Percentiles rank a stretch among this genome's conserved stretches.
phyloP scores from a whole-genome alignment of 768 basidiomycete species.

The Lyophyllum shimeji region DNA sequence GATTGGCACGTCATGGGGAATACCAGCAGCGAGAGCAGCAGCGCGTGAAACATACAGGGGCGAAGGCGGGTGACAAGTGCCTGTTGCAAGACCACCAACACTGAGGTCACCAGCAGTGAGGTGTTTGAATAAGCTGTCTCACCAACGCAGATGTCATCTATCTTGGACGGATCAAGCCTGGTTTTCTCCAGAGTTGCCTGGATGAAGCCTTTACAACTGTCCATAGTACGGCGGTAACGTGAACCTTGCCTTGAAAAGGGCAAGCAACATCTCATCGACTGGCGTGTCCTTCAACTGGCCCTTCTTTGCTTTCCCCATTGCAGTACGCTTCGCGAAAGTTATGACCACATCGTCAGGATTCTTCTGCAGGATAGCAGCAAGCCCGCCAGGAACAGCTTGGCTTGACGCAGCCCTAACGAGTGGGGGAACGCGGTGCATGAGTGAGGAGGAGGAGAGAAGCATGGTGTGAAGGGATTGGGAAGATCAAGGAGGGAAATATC shows the following conservation, averaged over 20 bases:
- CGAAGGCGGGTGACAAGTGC: conserved; percentile 81
- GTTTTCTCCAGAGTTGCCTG: conserved; percentile 70
- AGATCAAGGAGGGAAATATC: background rate
- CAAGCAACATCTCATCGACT: conserved; percentile 84
- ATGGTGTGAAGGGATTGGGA: conserved; percentile 1
- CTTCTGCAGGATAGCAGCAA: conserved; percentile 55
- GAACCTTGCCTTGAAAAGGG: conserved; percentile 69
- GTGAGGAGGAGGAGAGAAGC: conserved; percentile 11
- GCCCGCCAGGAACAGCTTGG: conserved; percentile 40
- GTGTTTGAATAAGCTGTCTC: conserved; percentile 20
- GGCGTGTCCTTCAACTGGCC: conserved; percentile 76
- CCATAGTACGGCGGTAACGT: background rate
- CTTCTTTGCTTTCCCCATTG: conserved; percentile 74
- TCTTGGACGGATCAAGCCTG: conserved; percentile 63
- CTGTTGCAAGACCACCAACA: conserved; percentile 32
- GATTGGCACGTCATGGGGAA: conserved; percentile 84
- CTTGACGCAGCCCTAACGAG: conserved; percentile 40
- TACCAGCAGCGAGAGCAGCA: conserved; percentile 85
- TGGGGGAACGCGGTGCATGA: conserved; percentile 18
- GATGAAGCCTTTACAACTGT: background rate
- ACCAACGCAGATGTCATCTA: conserved; percentile 88
- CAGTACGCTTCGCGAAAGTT: conserved; percentile 77
- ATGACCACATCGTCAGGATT: conserved; percentile 78
- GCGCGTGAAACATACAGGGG: conserved; percentile 83
- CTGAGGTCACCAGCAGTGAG: background rate